Base-by-base conservation (phyloP, 345 rosid species). In the Syzygium oleosum region DNA sequence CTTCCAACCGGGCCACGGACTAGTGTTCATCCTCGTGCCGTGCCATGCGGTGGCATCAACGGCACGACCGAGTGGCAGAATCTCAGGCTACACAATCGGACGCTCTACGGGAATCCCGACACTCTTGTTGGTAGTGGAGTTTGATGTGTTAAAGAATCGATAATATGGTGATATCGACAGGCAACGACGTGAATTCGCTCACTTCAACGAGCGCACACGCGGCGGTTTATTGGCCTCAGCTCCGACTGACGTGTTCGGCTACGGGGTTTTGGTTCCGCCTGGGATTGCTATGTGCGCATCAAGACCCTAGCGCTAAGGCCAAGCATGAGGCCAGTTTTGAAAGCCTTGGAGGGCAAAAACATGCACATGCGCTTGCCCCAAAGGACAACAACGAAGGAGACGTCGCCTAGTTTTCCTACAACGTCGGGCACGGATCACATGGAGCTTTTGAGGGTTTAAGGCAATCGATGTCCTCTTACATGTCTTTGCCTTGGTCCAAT, bases 11-110 rank as follows among this genome's bases (percentile, higher is more conserved):
- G 96, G 98, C 2, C 98, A 96, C 53, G 98, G 98, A 51, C 19
- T 95, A 2, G 98, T 93, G 65, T 93, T 97, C 58, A 84, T 94
- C 85, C 96, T 94, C 56, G 90, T 92, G 27, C 96, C 96, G 5
- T 88, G 58, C 52, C 84, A 88, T 1, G 96, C 92, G 9, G 77
- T 5, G 2, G 77, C 41, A 90, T 94, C 52, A 21, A 91, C 19
- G 91, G 95, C 3, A 89, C 98, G 0, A 91, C 54, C 27, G 55
- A 88, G 2, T 51, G 96, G 31, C 97, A 94, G 54, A 77, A 96
- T 90, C 93, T 97, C 5, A 97, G 97, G 59, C 84, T 97, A 31
- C 52, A 93, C 61, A 94, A 96, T 87, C 86, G 90, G 52, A 94
- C 95, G 19, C 94, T 93, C 56, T 91, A 92, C 88, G 94, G 93